Evolutionary conservation across 768 basidiomycete species (phyloP).

Genomic region (Paxillus involutus): DNA sequence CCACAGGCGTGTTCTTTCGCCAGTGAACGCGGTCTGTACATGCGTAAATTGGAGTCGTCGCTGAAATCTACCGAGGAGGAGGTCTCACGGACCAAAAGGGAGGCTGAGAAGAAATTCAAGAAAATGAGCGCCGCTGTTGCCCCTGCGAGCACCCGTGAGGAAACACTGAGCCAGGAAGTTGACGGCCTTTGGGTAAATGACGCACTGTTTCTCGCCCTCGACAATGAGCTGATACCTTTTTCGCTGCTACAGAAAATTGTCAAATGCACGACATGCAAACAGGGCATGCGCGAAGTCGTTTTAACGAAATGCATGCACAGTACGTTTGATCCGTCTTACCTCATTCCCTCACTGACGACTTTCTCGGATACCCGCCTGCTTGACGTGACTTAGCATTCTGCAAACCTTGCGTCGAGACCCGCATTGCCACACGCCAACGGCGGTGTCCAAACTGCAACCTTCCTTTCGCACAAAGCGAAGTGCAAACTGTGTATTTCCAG

Average conservation of each 20-base stretch:
- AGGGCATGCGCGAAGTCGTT: slow-evolving; percentile 73
- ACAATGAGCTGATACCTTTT: background rate
- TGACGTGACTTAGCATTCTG: slow-evolving; percentile 65
- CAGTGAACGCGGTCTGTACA: slow-evolving; percentile 29
- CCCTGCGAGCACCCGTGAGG: slow-evolving; percentile 29
- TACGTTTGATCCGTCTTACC: slow-evolving; percentile 39
- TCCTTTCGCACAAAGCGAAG: slow-evolving; percentile 81
- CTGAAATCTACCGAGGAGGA: slow-evolving; percentile 43
- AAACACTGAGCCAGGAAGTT: slow-evolving; percentile 46
- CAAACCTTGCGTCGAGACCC: slow-evolving; percentile 80
- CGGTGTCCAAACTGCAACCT: slow-evolving; percentile 91
- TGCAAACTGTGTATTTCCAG: slow-evolving; percentile 66
- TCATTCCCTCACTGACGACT: background rate
- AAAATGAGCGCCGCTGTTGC: slow-evolving; percentile 34
- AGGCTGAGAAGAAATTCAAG: slow-evolving; percentile 53
- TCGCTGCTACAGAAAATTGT: slow-evolving; percentile 60
- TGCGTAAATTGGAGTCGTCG: slow-evolving; percentile 20
- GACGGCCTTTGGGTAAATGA: slow-evolving; percentile 58
- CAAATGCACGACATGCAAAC: slow-evolving; percentile 86
- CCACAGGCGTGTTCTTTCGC: slow-evolving; percentile 29
- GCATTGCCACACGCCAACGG: slow-evolving; percentile 85
- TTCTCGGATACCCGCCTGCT: background rate
- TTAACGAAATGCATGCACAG: slow-evolving; percentile 92
- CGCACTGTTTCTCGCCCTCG: background rate
- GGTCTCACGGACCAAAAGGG: slow-evolving; percentile 45